Evolutionary conservation across 768 basidiomycete species (phyloP), one percentile per base, ranked within the genome.

Genomic region (Dioszegia hungarica): DNA sequence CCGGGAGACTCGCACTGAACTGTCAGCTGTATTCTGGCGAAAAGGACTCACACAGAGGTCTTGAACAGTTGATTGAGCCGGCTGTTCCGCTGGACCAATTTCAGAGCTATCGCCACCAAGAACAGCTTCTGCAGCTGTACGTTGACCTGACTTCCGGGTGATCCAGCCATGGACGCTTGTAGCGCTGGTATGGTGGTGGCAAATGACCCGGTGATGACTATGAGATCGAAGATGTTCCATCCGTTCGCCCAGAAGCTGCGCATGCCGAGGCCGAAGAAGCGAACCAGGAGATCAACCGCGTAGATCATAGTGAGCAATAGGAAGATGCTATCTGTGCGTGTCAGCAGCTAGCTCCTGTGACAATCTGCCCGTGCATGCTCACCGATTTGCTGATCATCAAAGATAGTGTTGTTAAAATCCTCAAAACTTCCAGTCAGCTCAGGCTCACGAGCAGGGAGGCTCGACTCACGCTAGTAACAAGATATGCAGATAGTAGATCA

Each of bases 51-150:
- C 90, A 89, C 83, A 5, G 89, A 88, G 17, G 91, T 95, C 79
- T 97, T 97, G 82, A 97, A 97, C 17, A 98, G 80, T 78, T 93
- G 90, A 68, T 97, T 97, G 60, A 98, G 79, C 60, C 84, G 85
- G 68, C 89, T 85, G 58, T 86, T 86, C 38, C 88, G 82, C 68
- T 97, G 90, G 0, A 95, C 89, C 11, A 98, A 83, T 75, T 98
- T 98, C 82, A 97, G 87, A 0, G 90, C 86, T 57, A 97, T 90
- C 66, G 86, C 84, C 66, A 93, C 91, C 27, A 98, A 81, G 77
- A 98, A 98, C 10, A 97, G 80, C 76, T 75, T 75, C 37, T 75
- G 74, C 0, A 75, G 49, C 56, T 70, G 67, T 3, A 62, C 48
- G 48, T 66, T 65, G 34, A 62, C 68, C 43, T 63, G 54, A 33